Percentiles rank a stretch among this genome's conserved stretches.
phyloP scores from a whole-genome alignment of 176 grass and related monocot genomes.

The Cenchrus americanus region DNA sequence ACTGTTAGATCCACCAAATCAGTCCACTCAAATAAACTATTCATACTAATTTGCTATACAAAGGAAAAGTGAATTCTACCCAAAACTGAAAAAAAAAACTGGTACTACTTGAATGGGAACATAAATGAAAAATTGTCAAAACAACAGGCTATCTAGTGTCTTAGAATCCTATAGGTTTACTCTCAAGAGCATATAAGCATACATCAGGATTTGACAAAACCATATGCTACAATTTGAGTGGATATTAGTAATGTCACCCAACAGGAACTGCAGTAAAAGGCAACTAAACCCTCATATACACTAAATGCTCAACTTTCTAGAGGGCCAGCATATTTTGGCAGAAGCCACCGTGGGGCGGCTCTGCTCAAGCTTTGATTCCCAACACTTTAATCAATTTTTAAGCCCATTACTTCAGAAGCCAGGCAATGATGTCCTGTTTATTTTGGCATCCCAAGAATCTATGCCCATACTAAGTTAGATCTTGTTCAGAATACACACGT shows the following conservation, averaged over 20 bases:
- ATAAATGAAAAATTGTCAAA: not conserved
- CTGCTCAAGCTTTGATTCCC: slow-evolving; percentile 7
- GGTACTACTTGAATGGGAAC: not conserved
- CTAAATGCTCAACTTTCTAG: not conserved
- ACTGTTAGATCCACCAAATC: not conserved
- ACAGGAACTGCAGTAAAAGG: not conserved
- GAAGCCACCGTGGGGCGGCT: slow-evolving; percentile 11
- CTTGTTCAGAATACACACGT: slow-evolving; percentile 1
- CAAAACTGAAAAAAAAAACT: no score
- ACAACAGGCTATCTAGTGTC: not conserved
- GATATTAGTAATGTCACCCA: slow-evolving; percentile 20
- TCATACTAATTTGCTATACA: not conserved
- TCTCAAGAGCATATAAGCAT: slow-evolving; percentile 11
- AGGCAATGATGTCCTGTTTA: slow-evolving; percentile 23
- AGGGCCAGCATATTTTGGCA: slow-evolving; percentile 15
- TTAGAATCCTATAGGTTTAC: not conserved
- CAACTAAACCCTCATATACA: not conserved
- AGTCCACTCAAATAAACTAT: not conserved
- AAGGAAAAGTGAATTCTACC: not conserved
- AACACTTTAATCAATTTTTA: not conserved
- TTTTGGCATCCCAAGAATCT: slow-evolving; percentile 29
- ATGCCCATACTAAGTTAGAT: not conserved
- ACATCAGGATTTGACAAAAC: not conserved
- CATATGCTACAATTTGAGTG: not conserved
- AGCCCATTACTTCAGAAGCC: slow-evolving; percentile 4